A percentile compares a stretch with the other conserved stretches of the same genome.
phyloP scores from a whole-genome alignment of 169 alveolate species.

The Plasmodium ovale region DNA sequence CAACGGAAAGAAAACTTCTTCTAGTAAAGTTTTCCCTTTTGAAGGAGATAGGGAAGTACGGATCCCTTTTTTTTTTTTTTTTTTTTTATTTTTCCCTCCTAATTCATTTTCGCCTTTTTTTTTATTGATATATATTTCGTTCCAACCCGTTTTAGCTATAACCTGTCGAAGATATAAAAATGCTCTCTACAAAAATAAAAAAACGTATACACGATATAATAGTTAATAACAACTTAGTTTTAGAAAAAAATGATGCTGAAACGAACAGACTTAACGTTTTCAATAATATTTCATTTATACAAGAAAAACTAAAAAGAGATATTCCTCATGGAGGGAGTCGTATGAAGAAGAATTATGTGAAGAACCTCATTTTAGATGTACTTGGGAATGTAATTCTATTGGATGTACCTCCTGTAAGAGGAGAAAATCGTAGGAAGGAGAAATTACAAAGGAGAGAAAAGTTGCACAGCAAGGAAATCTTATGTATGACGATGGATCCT shows the following conservation, averaged over 20 bases:
- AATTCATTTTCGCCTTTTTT: background rate
- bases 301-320: constrained; percentile 14
- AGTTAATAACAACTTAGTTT: constrained; percentile 25
- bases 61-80: background rate
- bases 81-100: constrained; percentile 2
- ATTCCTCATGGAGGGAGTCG: constrained; percentile 28
- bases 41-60: too few species aligned
- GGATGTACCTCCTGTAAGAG: background rate
- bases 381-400: background rate
- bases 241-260: constrained; percentile 29
- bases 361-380: constrained; percentile 21
- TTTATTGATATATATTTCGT: background rate
- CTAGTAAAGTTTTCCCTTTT: too few species aligned
- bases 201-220: constrained; percentile 42
- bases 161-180: background rate
- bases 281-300: constrained; percentile 23
- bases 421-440: background rate
- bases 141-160: too few species aligned
- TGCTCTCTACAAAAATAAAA: constrained; percentile 3
- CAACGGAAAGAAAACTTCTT: too few species aligned
- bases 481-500: too few species aligned
- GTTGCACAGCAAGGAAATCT: too few species aligned
- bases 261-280: constrained; percentile 23
- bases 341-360: constrained; percentile 5
- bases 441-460: background rate